These are phyloP conservation scores for Fusarium avenaceum DNA, from an alignment of 2,329 filamentous ascomycete genomes.

Conservation along the genomic window DNA sequence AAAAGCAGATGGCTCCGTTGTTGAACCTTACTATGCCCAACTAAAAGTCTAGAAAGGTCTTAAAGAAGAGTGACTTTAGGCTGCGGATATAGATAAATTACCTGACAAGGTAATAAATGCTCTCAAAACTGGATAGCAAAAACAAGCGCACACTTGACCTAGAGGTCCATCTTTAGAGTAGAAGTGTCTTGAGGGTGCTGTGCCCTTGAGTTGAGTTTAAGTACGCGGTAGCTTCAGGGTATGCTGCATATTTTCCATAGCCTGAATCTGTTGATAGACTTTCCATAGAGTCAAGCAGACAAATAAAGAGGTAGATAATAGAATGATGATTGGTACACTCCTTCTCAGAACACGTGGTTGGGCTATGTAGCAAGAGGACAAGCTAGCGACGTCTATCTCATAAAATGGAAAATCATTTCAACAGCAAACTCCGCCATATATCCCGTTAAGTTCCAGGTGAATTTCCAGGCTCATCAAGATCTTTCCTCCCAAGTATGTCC, in stretches of 20 bases:
- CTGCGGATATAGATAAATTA: neutral
- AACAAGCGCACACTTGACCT: neutral
- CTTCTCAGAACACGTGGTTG: neutral
- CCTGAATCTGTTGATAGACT: neutral
- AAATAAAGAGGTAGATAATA: neutral
- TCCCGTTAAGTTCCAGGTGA: constrained; percentile 1
- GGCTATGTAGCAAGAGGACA: neutral
- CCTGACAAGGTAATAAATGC: neutral
- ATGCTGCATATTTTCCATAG: neutral
- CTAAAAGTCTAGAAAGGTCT: constrained; percentile 1
- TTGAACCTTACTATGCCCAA: constrained; percentile 45
- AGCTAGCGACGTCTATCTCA: neutral
- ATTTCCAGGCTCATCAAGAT: constrained; percentile 44
- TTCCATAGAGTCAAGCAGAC: neutral
- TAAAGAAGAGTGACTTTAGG: neutral
- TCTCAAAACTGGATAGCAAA: neutral
- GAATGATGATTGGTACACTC: neutral
- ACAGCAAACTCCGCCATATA: constrained; percentile 2
- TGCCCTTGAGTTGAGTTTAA: neutral
- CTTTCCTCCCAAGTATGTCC: constrained; percentile 47
- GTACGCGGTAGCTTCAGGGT: neutral
- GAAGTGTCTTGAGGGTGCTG: neutral
- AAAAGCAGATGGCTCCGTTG: constrained; percentile 54
- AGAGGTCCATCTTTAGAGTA: no score
- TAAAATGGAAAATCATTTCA: neutral